These are phyloP conservation scores for Coniella lustricola DNA, from an alignment of 2,329 filamentous ascomycete species.

Conservation along the genomic window DNA sequence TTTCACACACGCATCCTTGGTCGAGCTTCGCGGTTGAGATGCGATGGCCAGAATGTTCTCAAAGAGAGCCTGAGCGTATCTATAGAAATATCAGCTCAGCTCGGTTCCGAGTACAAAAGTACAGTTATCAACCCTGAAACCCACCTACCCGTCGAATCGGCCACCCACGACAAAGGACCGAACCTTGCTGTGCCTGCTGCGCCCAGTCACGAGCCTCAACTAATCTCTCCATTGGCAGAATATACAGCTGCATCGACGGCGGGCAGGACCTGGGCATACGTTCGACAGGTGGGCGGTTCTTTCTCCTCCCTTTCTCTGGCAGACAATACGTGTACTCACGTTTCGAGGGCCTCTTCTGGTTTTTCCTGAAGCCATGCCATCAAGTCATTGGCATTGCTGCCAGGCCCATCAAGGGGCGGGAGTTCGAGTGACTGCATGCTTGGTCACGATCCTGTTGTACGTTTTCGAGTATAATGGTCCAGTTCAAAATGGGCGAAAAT, in stretches of 20 bases:
- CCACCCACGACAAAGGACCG: not conserved
- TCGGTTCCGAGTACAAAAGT: not conserved
- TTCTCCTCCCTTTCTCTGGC: too few relatives aligned
- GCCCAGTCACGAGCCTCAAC: not conserved
- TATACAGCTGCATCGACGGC: not conserved
- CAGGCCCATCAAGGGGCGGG: conserved; percentile 19
- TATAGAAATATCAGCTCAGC: conserved; percentile 12
- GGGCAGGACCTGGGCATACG: not conserved
- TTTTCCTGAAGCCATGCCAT: conserved; percentile 21
- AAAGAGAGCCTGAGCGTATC: conserved; percentile 36
- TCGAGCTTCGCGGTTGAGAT: conserved; percentile 46
- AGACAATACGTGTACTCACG: conserved; percentile 6
- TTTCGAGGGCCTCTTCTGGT: conserved; percentile 11
- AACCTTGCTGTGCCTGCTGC: not conserved
- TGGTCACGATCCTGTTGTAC: not conserved
- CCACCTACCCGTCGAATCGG: conserved; percentile 7
- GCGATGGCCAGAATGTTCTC: conserved; percentile 40
- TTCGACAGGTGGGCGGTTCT: not conserved
- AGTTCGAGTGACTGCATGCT: conserved; percentile 12
- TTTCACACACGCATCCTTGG: conserved; percentile 51
- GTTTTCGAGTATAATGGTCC: not conserved
- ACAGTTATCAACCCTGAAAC: not conserved
- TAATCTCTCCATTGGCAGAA: not conserved
- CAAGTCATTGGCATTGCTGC: conserved; percentile 22
- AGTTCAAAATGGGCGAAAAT: not conserved